Percentiles rank a stretch among this genome's conserved stretches.
phyloP scores from a whole-genome alignment of 805 yeast species.

The Spathaspora boniae region DNA sequence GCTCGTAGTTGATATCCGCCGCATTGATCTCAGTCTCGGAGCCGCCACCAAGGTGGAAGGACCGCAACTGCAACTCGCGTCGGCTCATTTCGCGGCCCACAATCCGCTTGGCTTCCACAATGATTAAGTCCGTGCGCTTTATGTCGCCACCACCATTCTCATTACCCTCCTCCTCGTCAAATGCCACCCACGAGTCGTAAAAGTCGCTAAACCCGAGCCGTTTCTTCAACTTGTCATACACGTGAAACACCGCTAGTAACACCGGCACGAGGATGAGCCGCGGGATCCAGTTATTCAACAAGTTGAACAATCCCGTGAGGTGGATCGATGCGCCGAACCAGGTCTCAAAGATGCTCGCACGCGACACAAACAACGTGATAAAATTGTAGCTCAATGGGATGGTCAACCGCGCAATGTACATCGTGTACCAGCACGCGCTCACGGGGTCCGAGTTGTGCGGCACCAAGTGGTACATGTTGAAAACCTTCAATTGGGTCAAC shows the following conservation, averaged over 20 bases:
- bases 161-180: constrained; percentile 25
- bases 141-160: constrained; percentile 14
- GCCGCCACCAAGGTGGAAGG: constrained; percentile 20
- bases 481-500: constrained; percentile 62
- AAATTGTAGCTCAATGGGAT: constrained; percentile 81
- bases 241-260: constrained; percentile 55
- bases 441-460: constrained; percentile 70
- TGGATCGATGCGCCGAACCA: constrained; percentile 76
- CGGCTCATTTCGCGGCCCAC: constrained; percentile 31
- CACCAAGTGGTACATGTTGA: constrained; percentile 74
- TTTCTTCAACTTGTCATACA: constrained; percentile 59
- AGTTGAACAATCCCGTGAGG: constrained; percentile 67
- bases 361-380: constrained; percentile 56
- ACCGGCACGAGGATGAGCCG: constrained; percentile 72
- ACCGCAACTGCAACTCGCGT: constrained; percentile 24
- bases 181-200: constrained; percentile 37
- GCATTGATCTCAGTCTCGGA: constrained; percentile 11
- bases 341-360: constrained; percentile 57
- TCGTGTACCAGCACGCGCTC: constrained; percentile 71
- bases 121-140: constrained; percentile 32
- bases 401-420: constrained; percentile 77
- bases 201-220: constrained; percentile 35
- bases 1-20: constrained; percentile 27
- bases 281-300: constrained; percentile 73
- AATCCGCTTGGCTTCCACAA: constrained; percentile 42